Conservation (phyloP, 768 basidiomycete genomes). For the Boletus coccyginus region DNA sequence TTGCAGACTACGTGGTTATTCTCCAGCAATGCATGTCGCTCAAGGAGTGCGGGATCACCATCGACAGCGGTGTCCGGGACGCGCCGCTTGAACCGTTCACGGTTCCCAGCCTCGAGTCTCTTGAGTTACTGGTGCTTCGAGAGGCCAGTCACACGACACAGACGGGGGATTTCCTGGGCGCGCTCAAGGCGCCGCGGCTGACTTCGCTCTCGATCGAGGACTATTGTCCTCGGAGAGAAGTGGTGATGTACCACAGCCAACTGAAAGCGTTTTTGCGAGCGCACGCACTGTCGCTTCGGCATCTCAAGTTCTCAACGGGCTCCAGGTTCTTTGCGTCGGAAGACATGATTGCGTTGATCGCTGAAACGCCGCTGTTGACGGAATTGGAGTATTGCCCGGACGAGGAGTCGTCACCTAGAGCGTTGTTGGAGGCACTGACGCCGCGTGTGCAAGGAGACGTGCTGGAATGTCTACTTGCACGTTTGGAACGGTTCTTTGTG, state of each 20-base stretch:
- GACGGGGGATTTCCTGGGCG: slow-evolving; percentile 13
- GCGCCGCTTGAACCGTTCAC: slow-evolving; percentile 10
- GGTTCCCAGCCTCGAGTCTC: slow-evolving; percentile 17
- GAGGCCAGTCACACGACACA: slow-evolving; percentile 18
- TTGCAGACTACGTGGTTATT: slow-evolving; percentile 19
- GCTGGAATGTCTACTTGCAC: slow-evolving; percentile 17
- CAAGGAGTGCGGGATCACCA: slow-evolving; percentile 18
- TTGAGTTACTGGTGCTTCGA: slow-evolving; percentile 16
- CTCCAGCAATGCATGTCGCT: slow-evolving; percentile 22
- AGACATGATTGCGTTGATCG: slow-evolving; percentile 15
- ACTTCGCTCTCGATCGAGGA: slow-evolving; percentile 17
- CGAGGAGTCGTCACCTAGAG: slow-evolving; percentile 18
- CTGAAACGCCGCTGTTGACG: slow-evolving; percentile 16
- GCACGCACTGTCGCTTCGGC: slow-evolving; percentile 9
- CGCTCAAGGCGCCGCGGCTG: slow-evolving; percentile 17
- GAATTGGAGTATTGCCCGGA: slow-evolving; percentile 25
- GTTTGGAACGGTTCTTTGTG: slow-evolving; percentile 18
- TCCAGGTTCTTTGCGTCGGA: slow-evolving; percentile 18
- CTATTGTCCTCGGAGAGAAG: slow-evolving; percentile 11
- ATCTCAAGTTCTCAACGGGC: slow-evolving; percentile 15
- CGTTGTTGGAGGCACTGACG: slow-evolving; percentile 21
- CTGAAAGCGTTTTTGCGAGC: slow-evolving; percentile 17
- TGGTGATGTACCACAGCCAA: slow-evolving; percentile 8
- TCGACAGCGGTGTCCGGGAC: slow-evolving; percentile 10
- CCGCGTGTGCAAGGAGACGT: slow-evolving; percentile 9